Base-by-base conservation (phyloP, 306 rosid species). In the Psophocarpus tetragonolobus region DNA sequence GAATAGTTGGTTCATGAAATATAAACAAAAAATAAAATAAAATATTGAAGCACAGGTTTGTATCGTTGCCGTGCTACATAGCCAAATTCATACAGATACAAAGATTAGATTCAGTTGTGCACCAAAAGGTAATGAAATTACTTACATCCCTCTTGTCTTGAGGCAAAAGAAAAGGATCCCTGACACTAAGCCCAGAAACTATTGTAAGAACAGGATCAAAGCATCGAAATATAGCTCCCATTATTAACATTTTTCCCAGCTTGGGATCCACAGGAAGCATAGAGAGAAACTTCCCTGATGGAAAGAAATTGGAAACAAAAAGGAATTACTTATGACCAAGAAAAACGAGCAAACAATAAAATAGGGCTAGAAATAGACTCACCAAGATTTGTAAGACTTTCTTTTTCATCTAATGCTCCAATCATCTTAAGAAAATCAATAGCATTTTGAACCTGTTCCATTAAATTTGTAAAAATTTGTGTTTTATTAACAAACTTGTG, bases 101-200 rank as follows among this genome's bases (percentile, higher is more conserved):
- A 41, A 78, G 13, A 41, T 51, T 56, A 26, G 33, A 50, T 5
- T 79, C 71, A 73, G 71, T 45, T 32, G 47, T 45, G 79, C 60
- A 66, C 58, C 30, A 76, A 63, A 36, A 81, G 81, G 68, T 39
- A 64, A 84, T 61, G 42, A 66, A 39, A 12, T 18, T 20, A 82
- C 98, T 91, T 86, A 92, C 98, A 74, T 95, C 96, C 81, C 84
- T 92, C 85, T 95, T 92, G 82, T 95, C 97, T 87, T 95, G 98
- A 58, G 98, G 97, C 91, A 95, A 84, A 82, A 95, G 90, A 74
- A 95, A 95, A 36, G 98, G 98, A 87, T 95, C 98, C 82, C 97
- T 88, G 74, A 95, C 98, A 82, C 98, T 95, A 54, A 95, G 91
- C 39, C 97, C 97, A 14, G 98, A 87, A 74, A 88, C 98, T 76